These are phyloP conservation scores for Acanthamoeba castellanii DNA, from an alignment of 208 protist genomes.

Conservation along the genomic window DNA sequence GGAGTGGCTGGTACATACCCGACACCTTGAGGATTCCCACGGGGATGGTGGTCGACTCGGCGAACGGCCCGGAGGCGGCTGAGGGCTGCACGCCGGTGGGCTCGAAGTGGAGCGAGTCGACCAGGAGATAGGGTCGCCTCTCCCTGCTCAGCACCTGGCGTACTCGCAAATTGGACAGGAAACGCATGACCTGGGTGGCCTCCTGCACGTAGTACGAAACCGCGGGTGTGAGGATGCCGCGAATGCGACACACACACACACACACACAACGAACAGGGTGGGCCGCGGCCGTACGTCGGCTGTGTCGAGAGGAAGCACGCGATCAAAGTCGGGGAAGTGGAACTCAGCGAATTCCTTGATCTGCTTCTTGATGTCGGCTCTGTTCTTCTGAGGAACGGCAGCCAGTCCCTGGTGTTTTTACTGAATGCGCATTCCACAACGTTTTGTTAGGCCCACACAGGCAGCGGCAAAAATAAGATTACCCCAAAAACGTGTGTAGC, in stretches of 20 bases:
- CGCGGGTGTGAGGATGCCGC: not conserved
- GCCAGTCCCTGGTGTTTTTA: conserved; percentile 3
- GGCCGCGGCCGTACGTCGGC: conserved; percentile 32
- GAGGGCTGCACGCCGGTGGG: not conserved
- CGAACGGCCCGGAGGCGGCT: not conserved
- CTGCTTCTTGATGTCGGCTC: conserved; percentile 69
- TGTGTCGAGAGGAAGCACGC: conserved; percentile 73
- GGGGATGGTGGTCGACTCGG: conserved; percentile 1
- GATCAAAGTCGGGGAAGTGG: conserved; percentile 66
- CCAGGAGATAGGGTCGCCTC: conserved; percentile 72
- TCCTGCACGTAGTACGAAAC: conserved; percentile 13
- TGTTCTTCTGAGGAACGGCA: conserved; percentile 69
- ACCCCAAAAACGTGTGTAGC: not conserved
- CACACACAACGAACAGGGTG: not conserved
- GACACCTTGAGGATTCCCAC: conserved; percentile 68
- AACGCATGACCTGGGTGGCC: conserved; percentile 69
- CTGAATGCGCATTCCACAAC: not conserved
- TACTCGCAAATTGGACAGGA: conserved; percentile 67
- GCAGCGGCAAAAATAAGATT: not conserved
- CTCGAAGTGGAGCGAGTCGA: conserved; percentile 56
- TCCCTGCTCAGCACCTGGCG: conserved; percentile 67
- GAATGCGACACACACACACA: not conserved
- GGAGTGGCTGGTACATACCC: conserved; percentile 1
- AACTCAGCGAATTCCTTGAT: conserved; percentile 69
- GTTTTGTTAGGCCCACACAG: not conserved